Percentiles rank a stretch among this genome's conserved stretches.
phyloP scores from a whole-genome alignment of 371 early-diverging fungal species.

The Nematocida sp. region DNA sequence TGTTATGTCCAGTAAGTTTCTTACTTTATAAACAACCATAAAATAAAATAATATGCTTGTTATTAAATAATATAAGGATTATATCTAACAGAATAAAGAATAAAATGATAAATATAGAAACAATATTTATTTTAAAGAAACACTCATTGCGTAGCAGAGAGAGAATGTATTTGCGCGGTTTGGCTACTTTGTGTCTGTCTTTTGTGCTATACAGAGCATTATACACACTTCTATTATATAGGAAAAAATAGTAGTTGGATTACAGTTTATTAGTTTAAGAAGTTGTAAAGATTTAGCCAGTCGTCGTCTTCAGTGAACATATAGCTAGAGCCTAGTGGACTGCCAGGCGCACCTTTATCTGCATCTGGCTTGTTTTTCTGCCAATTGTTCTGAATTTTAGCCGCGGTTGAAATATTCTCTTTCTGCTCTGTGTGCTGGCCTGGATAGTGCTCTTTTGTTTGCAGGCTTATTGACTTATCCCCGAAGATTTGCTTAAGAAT shows the following conservation, averaged over 20 bases:
- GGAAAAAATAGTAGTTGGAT: too few species aligned
- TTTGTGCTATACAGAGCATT: background rate
- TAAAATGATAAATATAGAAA: too few species aligned
- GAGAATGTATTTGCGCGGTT: background rate
- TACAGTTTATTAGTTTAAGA: slow-evolving; percentile 26
- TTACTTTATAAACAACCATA: slow-evolving; percentile 29
- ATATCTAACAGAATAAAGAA: too few species aligned
- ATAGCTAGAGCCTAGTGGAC: slow-evolving; percentile 31
- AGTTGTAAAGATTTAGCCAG: slow-evolving; percentile 57
- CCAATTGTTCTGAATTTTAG: background rate
- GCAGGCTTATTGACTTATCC: background rate
- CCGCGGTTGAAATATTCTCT: background rate
- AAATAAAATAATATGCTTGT: background rate
- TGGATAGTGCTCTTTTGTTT: background rate
- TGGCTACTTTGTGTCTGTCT: background rate
- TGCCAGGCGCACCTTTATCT: background rate
- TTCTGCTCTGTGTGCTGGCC: background rate
- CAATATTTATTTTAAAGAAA: too few species aligned
- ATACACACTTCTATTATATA: too few species aligned
- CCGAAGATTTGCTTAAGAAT: slow-evolving; percentile 46
- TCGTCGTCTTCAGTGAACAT: slow-evolving; percentile 56
- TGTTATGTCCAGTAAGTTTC: slow-evolving; percentile 34
- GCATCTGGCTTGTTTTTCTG: background rate
- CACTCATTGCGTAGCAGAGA: too few species aligned
- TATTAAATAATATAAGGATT: too few species aligned